These are phyloP conservation scores for Ziziphus jujuba DNA, from an alignment of 306 rosid species.

Conservation along the genomic window DNA sequence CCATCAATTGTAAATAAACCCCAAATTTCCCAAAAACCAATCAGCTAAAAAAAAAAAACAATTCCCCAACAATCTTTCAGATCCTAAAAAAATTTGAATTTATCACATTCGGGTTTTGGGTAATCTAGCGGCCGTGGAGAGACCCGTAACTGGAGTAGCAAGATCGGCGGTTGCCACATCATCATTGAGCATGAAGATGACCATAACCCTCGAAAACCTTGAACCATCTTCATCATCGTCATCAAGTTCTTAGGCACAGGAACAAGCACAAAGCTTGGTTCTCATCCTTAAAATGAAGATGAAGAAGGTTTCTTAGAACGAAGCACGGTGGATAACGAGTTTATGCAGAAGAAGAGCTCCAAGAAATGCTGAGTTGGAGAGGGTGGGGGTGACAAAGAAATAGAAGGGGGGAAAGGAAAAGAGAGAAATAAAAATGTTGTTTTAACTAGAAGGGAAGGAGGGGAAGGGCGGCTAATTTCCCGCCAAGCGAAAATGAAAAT, in stretches of 20 bases:
- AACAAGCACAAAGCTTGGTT: conserved; percentile 57
- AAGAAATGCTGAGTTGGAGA: conserved; percentile 98
- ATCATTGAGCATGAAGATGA: conserved; percentile 32
- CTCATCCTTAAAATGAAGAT: conserved; percentile 73
- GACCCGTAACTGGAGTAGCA: conserved; percentile 6
- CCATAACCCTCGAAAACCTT: conserved; percentile 50
- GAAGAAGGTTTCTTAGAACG: conserved; percentile 90
- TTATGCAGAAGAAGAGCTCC: conserved; percentile 94
- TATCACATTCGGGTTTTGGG: too few relatives aligned
- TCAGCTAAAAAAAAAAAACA: too few relatives aligned
- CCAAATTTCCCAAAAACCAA: too few relatives aligned
- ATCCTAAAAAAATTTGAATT: too few relatives aligned
- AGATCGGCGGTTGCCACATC: conserved; percentile 2
- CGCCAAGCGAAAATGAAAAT: too few relatives aligned
- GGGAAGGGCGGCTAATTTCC: too few relatives aligned
- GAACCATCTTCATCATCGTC: conserved; percentile 48
- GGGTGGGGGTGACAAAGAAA: too few relatives aligned
- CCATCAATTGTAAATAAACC: too few relatives aligned
- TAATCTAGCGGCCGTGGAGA: neutral
- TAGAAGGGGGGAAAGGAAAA: too few relatives aligned
- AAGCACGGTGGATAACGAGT: conserved; percentile 92
- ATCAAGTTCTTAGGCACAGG: conserved; percentile 40
- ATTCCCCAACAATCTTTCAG: too few relatives aligned
- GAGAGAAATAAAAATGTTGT: too few relatives aligned
- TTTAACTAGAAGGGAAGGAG: too few relatives aligned